Evolutionary conservation across 306 rosid genomes (phyloP).

Genomic region (Crotalaria pallida): DNA sequence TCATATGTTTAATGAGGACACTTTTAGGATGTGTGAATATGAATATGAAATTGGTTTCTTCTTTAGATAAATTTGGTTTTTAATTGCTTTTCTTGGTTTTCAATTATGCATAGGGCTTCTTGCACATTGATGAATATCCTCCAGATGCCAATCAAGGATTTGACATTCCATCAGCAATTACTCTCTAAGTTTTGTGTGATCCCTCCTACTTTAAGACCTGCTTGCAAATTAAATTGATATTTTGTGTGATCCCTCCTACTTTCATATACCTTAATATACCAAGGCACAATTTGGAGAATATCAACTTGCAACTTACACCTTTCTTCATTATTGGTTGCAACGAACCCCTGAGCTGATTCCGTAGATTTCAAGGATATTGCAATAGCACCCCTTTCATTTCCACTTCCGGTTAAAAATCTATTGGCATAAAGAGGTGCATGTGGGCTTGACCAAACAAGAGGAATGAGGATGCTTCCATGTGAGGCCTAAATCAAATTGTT

Average conservation of each 20-base stretch:
- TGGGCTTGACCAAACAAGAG: constrained; percentile 66
- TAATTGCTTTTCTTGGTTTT: constrained; percentile 11
- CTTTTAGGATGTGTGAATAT: background rate
- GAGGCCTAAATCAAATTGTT: constrained; percentile 73
- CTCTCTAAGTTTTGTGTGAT: too few relatives aligned
- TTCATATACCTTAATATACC: constrained; percentile 78
- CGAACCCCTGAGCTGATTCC: constrained; percentile 34
- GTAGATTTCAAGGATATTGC: constrained; percentile 79
- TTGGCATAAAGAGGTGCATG: constrained; percentile 77
- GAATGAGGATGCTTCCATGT: constrained; percentile 80
- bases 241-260: background rate
- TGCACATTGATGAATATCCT: constrained; percentile 95
- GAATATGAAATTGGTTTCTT: background rate
- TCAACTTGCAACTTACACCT: constrained; percentile 65
- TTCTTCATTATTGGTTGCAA: constrained; percentile 31
- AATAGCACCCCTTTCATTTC: constrained; percentile 93
- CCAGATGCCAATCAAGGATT: constrained; percentile 97
- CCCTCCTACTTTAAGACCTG: too few relatives aligned
- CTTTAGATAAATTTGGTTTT: background rate
- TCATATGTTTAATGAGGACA: background rate
- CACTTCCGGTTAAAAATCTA: constrained; percentile 87
- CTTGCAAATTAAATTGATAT: background rate
- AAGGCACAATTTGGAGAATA: constrained; percentile 94
- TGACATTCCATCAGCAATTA: constrained; percentile 94
- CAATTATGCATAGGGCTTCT: constrained; percentile 56